Conservation (phyloP, 2,329 filamentous ascomycete species). For the Xylariaceae sp. region DNA sequence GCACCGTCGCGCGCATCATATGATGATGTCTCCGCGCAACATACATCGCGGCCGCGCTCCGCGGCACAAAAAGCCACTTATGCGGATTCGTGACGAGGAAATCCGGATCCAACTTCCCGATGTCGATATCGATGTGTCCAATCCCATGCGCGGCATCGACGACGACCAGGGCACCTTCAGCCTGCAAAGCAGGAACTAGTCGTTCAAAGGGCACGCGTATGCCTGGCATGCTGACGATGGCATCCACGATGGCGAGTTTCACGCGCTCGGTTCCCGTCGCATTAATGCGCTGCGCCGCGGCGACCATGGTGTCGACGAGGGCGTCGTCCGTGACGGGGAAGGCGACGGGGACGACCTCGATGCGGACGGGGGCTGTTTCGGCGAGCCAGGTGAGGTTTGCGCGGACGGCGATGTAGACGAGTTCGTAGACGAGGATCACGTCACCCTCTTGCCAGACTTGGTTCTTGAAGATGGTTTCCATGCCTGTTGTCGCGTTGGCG, state of each 20-base stretch:
- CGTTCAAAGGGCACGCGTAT: slow-evolving; percentile 59
- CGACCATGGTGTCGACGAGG: slow-evolving; percentile 49
- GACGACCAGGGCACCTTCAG: slow-evolving; percentile 52
- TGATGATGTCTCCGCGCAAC: slow-evolving; percentile 55
- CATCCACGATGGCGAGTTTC: slow-evolving; percentile 59
- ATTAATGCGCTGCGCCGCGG: slow-evolving; percentile 35
- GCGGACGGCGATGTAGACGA: slow-evolving; percentile 58
- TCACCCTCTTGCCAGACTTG: slow-evolving; percentile 51
- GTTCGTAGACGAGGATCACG: slow-evolving; percentile 57
- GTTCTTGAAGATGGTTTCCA: slow-evolving; percentile 59
- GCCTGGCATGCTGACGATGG: slow-evolving; percentile 58
- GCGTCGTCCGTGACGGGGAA: slow-evolving; percentile 52
- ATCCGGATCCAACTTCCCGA: slow-evolving; percentile 53
- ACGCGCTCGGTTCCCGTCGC: slow-evolving; percentile 37
- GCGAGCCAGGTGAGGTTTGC: slow-evolving; percentile 52
- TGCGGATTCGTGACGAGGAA: slow-evolving; percentile 64
- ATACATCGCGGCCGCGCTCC: slow-evolving; percentile 59
- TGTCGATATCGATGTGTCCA: slow-evolving; percentile 57
- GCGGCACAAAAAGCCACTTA: slow-evolving; percentile 64
- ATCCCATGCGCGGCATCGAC: slow-evolving; percentile 63
- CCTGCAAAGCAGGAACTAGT: slow-evolving; percentile 45
- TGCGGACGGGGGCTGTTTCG: slow-evolving; percentile 43
- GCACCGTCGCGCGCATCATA: slow-evolving; percentile 56
- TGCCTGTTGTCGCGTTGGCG: slow-evolving; percentile 59
- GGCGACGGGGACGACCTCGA: slow-evolving; percentile 44